Conservation (phyloP, 306 rosid genomes). For the Calophaca sinica region DNA sequence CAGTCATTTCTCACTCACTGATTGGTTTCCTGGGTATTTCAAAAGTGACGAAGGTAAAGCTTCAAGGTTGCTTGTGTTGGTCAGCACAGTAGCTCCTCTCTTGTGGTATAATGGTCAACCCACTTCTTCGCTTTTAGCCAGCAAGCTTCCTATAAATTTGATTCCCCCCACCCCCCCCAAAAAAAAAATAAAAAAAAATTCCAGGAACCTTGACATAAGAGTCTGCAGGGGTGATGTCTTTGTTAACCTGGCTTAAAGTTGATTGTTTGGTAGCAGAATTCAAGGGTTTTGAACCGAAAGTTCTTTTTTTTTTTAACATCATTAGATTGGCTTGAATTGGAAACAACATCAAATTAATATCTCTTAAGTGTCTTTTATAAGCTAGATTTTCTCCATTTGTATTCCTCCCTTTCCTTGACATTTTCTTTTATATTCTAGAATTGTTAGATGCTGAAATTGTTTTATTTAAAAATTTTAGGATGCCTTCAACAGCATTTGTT, state of each 20-base stretch:
- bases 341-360: background rate
- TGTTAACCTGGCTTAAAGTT: conserved; percentile 6
- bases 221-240: no score
- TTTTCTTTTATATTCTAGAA: conserved; percentile 30
- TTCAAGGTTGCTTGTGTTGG: background rate
- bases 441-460: conserved; percentile 19
- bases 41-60: background rate
- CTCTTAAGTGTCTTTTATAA: background rate
- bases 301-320: background rate
- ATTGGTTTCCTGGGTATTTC: background rate
- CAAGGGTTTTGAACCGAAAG: conserved; percentile 1
- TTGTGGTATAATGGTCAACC: background rate
- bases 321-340: conserved; percentile 17
- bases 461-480: conserved; percentile 21
- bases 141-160: background rate
- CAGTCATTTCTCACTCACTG: background rate
- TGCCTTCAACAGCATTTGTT: conserved; percentile 29
- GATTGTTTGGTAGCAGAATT: background rate
- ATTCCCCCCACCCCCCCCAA: background rate
- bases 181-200: no score
- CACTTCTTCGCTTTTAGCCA: background rate
- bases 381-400: conserved; percentile 5
- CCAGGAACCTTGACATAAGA: no score
- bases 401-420: conserved; percentile 5
- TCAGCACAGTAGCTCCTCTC: background rate